Conservation (phyloP, 2,329 filamentous ascomycete genomes). For the Talaromyces atroroseus region DNA sequence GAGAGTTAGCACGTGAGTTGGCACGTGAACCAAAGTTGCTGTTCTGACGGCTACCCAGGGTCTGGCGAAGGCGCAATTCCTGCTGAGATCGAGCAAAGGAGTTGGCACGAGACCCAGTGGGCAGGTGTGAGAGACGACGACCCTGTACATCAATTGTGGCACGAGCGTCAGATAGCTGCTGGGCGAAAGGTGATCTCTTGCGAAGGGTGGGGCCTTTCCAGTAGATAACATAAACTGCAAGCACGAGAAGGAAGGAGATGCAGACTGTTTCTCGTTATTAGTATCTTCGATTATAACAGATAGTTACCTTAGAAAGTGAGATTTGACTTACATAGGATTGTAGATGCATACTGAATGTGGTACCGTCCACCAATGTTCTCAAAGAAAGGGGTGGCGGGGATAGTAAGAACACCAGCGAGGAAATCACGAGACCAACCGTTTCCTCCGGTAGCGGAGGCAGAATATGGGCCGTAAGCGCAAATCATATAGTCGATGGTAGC, state of each 20-base stretch:
- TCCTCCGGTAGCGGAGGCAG: conserved; percentile 61
- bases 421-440: conserved; percentile 63
- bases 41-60: conserved; percentile 29
- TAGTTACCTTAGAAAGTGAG: not conserved
- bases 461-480: conserved; percentile 61
- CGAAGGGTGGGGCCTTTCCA: conserved; percentile 58
- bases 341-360: conserved; percentile 55
- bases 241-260: conserved; percentile 57
- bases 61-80: conserved; percentile 32
- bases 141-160: conserved; percentile 27
- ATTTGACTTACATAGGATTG: conserved; percentile 50
- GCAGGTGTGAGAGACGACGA: conserved; percentile 30
- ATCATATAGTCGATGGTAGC: conserved; percentile 65
- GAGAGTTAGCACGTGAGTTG: conserved; percentile 24
- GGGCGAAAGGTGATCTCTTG: conserved; percentile 59
- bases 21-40: conserved; percentile 30
- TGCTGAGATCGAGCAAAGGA: conserved; percentile 37
- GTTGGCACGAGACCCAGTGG: conserved; percentile 30
- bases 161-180: conserved; percentile 50
- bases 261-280: conserved; percentile 30
- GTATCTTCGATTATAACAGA: not conserved
- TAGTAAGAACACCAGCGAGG: conserved; percentile 58
- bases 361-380: conserved; percentile 51
- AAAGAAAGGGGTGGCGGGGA: conserved; percentile 52
- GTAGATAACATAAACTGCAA: conserved; percentile 63